Evolutionary conservation across 768 basidiomycete genomes (phyloP).

Genomic region (Hericium erinaceus): DNA sequence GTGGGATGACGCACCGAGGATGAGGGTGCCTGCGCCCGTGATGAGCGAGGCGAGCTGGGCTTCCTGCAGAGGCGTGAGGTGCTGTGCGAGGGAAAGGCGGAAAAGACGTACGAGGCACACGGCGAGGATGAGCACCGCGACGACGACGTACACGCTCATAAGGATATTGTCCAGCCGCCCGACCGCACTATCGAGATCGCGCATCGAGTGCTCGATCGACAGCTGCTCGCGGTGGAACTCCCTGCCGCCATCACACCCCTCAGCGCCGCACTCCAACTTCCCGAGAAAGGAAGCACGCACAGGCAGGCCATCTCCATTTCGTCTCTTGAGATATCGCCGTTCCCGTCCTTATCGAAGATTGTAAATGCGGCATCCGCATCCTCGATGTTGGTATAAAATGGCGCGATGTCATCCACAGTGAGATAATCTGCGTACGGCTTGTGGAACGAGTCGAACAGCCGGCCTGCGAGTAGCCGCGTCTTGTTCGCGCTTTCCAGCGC

Average conservation of each 20-base stretch:
- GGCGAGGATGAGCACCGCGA: conserved; percentile 70
- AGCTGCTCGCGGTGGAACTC: conserved; percentile 81
- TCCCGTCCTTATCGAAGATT: conserved; percentile 62
- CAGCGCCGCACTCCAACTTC: not conserved
- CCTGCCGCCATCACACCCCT: conserved; percentile 25
- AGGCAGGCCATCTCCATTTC: conserved; percentile 71
- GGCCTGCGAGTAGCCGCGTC: conserved; percentile 55
- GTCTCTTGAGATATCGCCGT: conserved; percentile 63
- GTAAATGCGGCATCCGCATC: conserved; percentile 60
- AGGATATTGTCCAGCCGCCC: conserved; percentile 80
- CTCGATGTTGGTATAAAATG: conserved; percentile 58
- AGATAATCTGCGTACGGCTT: conserved; percentile 50
- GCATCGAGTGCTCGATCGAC: conserved; percentile 79
- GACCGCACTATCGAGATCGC: conserved; percentile 84
- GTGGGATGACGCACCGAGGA: conserved; percentile 29
- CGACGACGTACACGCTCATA: conserved; percentile 68
- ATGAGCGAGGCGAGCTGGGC: conserved; percentile 65
- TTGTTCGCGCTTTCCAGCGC: conserved; percentile 77
- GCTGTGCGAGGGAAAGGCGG: conserved; percentile 1
- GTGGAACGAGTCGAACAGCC: conserved; percentile 81
- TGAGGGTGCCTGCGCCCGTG: conserved; percentile 62
- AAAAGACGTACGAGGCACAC: conserved; percentile 54
- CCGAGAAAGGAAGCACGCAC: conserved; percentile 22
- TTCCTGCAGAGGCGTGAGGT: conserved; percentile 33
- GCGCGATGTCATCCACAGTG: conserved; percentile 57